Percentiles rank a stretch among this genome's conserved stretches.
phyloP scores from a whole-genome alignment of 169 alveolate genomes.

The Plasmodium malariae region DNA sequence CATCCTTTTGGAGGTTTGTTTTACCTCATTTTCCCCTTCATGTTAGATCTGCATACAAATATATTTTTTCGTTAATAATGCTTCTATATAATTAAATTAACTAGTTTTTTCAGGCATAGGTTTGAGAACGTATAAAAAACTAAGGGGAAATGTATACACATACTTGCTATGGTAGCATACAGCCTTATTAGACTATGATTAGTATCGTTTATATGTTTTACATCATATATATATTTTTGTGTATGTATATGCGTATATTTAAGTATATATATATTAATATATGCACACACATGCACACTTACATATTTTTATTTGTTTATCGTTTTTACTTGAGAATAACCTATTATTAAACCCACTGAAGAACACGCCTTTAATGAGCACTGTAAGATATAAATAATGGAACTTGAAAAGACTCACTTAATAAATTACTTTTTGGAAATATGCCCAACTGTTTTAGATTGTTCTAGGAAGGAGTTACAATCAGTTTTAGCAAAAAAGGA shows the following conservation, averaged over 20 bases:
- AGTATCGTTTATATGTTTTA: too few relatives aligned
- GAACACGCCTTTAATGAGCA: too few relatives aligned
- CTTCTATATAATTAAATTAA: too few relatives aligned
- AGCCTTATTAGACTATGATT: too few relatives aligned
- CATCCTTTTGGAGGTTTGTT: too few relatives aligned
- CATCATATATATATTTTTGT: neutral
- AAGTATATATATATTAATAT: neutral
- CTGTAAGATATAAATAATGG: constrained; percentile 72
- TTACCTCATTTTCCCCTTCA: too few relatives aligned
- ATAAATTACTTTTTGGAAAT: constrained; percentile 87
- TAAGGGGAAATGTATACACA: too few relatives aligned
- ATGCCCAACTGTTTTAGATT: constrained; percentile 87
- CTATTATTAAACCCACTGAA: neutral
- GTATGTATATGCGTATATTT: neutral
- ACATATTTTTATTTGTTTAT: neutral
- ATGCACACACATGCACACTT: constrained; percentile 3
- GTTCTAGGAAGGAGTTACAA: constrained; percentile 86
- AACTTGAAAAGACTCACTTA: constrained; percentile 83
- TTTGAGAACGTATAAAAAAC: too few relatives aligned
- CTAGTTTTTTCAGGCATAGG: too few relatives aligned
- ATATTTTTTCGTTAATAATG: too few relatives aligned
- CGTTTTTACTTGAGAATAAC: neutral
- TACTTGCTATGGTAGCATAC: too few relatives aligned
- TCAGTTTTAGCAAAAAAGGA: constrained; percentile 82
- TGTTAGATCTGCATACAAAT: too few relatives aligned